A percentile compares a stretch with the other conserved stretches of the same genome.
Conservation (phyloP, 345 rosid genomes). For the Populus deltoides region DNA sequence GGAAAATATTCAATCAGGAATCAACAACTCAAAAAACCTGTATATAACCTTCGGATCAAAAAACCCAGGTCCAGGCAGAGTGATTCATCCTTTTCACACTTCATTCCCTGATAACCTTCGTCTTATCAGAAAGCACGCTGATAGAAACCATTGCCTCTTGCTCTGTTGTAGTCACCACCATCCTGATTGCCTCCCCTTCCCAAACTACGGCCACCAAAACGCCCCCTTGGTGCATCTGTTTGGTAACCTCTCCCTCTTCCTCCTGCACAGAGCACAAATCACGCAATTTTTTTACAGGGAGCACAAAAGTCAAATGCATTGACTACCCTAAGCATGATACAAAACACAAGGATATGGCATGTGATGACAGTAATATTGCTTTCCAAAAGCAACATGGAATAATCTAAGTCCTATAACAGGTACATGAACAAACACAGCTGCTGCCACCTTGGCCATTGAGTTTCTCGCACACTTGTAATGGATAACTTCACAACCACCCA, state of each 20-base stretch:
- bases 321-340: background rate
- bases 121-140: conserved; percentile 52
- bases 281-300: background rate
- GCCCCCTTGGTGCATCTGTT: conserved; percentile 48
- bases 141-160: conserved; percentile 67
- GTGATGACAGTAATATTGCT: background rate
- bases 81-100: background rate
- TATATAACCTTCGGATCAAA: conserved; percentile 9
- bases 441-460: background rate
- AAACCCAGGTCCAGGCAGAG: conserved; percentile 20
- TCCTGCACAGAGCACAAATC: conserved; percentile 1
- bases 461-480: background rate
- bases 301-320: background rate
- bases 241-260: conserved; percentile 79
- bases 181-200: conserved; percentile 72
- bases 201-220: conserved; percentile 37
- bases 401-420: background rate
- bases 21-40: conserved; percentile 19
- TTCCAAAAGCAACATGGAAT: background rate
- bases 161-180: conserved; percentile 54
- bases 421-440: background rate
- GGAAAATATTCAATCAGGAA: conserved; percentile 29
- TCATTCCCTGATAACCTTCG: background rate
- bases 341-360: background rate
- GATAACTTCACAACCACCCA: background rate